Base-by-base conservation (phyloP, 179 eudicot species). In the Drosera spatulata region DNA sequence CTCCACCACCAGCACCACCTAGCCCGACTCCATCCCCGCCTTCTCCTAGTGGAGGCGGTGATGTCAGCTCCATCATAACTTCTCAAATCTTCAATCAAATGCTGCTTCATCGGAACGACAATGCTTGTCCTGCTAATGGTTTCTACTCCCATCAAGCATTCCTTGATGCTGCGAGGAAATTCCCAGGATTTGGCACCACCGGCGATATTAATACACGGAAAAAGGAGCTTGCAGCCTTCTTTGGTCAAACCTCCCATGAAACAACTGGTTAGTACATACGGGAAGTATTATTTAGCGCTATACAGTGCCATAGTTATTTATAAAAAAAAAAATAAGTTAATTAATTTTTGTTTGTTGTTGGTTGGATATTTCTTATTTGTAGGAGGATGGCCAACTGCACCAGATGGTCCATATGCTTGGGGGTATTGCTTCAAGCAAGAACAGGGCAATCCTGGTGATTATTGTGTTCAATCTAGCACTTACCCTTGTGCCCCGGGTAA, bases 301-400 rank as follows among this genome's bases (percentile, higher is more conserved):
- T n/a, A n/a, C n/a, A n/a, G n/a, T n/a, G n/a, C n/a, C n/a, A n/a
- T n/a, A n/a, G n/a, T 22, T 22, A 22, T 22, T 22, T 22, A 22
- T 22, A 0, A 0, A 22, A 22, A 22, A 22, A 22, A 22, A 22
- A n/a, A n/a, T n/a, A n/a, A 22, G 33, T 22, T 22, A 22, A 22
- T 22, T 22, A 22, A 22, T 22, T 22, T 22, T 0, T 22, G 33
- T 22, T 22, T 22, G 33, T 22, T 22, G 33, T 22, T 22, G 33
- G 33, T 1, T 22, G 33, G 33, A 22, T 22, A 22, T 22, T 22
- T 22, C 33, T 22, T 22, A 22, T 62, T 3, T 14, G 13, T 55
- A 79, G 83, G 84, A 39, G 86, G 86, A 13, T 82, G 81, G 86
- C 6, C 81, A 0, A 61, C 66, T 40, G 84, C 83, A 54, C 86